A percentile compares a stretch with the other conserved stretches of the same genome.
These are phyloP conservation scores for Xylaria sp. DNA, from an alignment of 2,329 filamentous ascomycete species.

Conservation along the genomic window DNA sequence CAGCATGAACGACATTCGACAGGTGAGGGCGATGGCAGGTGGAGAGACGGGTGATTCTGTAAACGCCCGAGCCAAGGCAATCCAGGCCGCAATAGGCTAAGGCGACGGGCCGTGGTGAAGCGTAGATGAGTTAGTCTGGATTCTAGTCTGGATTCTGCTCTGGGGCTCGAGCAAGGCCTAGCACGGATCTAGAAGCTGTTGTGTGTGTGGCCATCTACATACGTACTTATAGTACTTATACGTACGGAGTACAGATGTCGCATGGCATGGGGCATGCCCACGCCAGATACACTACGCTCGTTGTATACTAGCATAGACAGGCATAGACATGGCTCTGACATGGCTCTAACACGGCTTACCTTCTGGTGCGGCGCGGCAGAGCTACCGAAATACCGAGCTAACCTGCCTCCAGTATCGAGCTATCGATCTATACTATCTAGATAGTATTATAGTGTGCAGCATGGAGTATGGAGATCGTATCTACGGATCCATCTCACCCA, in stretches of 20 bases:
- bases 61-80: slow-evolving; percentile 18
- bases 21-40: slow-evolving; percentile 13
- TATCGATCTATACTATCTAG: no score
- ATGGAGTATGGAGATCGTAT: no score
- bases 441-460: no score
- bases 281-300: neutral
- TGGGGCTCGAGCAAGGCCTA: slow-evolving; percentile 7
- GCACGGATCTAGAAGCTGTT: slow-evolving; percentile 17
- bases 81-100: slow-evolving; percentile 30
- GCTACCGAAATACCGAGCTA: no score
- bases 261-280: no score
- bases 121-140: slow-evolving; percentile 14
- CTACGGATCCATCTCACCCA: neutral
- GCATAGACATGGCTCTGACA: no score
- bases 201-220: neutral
- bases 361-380: neutral
- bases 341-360: no score
- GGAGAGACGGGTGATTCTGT: slow-evolving; percentile 13
- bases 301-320: neutral
- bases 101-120: slow-evolving; percentile 2
- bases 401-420: no score
- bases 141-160: no score
- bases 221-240: no score
- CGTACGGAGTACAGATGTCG: no score
- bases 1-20: slow-evolving; percentile 21